These are phyloP conservation scores for Xylariaceae sp. DNA, from an alignment of 2,329 filamentous ascomycete species.

Conservation along the genomic window DNA sequence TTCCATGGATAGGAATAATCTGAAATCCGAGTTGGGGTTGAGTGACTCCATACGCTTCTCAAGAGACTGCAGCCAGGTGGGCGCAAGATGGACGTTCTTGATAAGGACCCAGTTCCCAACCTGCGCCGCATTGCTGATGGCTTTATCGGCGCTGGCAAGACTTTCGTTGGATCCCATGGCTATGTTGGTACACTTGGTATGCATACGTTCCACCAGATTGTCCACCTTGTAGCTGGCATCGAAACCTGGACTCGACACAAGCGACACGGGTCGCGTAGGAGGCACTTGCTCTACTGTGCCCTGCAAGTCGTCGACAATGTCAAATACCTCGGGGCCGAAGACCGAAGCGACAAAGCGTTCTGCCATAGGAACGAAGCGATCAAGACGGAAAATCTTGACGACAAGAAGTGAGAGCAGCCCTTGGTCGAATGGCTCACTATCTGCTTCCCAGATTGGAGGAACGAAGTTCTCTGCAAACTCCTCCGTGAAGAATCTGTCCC, in stretches of 20 bases:
- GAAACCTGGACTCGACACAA: constrained; percentile 93
- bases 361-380: constrained; percentile 88
- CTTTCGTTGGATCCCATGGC: constrained; percentile 99
- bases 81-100: constrained; percentile 97
- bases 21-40: constrained; percentile 89
- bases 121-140: constrained; percentile 86
- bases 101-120: constrained; percentile 93
- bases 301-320: constrained; percentile 79
- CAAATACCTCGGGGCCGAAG: constrained; percentile 78
- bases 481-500: constrained; percentile 79
- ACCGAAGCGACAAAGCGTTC: constrained; percentile 86
- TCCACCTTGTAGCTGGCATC: constrained; percentile 99
- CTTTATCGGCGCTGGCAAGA: constrained; percentile 87
- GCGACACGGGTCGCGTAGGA: constrained; percentile 78
- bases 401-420: constrained; percentile 80
- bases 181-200: constrained; percentile 86
- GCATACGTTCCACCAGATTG: constrained; percentile 79
- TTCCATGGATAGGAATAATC: constrained; percentile 97
- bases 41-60: constrained; percentile 96
- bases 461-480: constrained; percentile 84
- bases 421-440: constrained; percentile 64
- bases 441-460: constrained; percentile 69
- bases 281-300: constrained; percentile 81
- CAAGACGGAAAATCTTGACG: constrained; percentile 91
- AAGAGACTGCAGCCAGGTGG: constrained; percentile 92